Evolutionary conservation across 2,329 filamentous ascomycete species (phyloP).

Genomic region (Xylaria sp.): DNA sequence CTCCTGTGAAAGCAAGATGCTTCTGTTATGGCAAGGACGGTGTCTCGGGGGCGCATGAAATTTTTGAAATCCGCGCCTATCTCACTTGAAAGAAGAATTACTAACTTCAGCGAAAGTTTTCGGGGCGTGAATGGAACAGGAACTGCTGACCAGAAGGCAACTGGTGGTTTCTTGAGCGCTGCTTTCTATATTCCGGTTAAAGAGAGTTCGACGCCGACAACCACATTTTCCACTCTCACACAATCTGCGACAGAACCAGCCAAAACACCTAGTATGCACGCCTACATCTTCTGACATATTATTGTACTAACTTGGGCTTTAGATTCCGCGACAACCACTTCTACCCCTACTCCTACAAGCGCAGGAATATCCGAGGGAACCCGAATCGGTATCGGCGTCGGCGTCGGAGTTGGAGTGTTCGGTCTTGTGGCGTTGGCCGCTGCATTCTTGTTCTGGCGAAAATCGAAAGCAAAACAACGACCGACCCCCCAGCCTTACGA

Average conservation of each 20-base stretch:
- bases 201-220: slow-evolving; percentile 29
- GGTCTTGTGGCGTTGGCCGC: slow-evolving; percentile 37
- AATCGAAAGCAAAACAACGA: slow-evolving; percentile 31
- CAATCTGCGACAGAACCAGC: slow-evolving; percentile 18
- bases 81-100: neutral
- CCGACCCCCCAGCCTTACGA: slow-evolving; percentile 26
- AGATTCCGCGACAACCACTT: slow-evolving; percentile 24
- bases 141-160: slow-evolving; percentile 31
- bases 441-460: slow-evolving; percentile 41
- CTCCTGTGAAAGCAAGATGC: neutral
- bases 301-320: slow-evolving; percentile 22
- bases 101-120: slow-evolving; percentile 25
- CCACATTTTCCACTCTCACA: slow-evolving; percentile 35
- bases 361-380: slow-evolving; percentile 33
- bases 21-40: neutral
- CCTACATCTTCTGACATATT: neutral
- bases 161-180: slow-evolving; percentile 43
- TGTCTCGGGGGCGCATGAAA: neutral
- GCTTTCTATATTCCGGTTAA: slow-evolving; percentile 41
- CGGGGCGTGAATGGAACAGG: slow-evolving; percentile 41
- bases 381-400: slow-evolving; percentile 41
- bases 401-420: slow-evolving; percentile 38
- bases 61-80: neutral
- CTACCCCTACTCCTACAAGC: slow-evolving; percentile 5
- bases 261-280: slow-evolving; percentile 12